Evolutionary conservation across 2,329 filamentous ascomycete genomes (phyloP), one percentile per base, ranked within the genome.

Genomic region (Pochonia chlamydosporia): DNA sequence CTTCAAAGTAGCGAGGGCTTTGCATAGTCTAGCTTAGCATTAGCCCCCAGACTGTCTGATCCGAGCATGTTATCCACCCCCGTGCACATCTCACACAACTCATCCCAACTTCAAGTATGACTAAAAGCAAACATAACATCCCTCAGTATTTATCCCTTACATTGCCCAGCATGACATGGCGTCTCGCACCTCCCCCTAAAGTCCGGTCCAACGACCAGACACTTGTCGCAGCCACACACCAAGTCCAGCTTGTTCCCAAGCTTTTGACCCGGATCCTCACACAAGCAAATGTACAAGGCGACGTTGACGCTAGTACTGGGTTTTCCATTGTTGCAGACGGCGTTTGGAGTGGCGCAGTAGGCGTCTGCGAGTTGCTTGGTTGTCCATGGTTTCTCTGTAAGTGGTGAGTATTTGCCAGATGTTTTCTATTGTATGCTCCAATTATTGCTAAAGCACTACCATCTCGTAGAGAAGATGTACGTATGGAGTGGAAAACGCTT

Each of bases 261-360:
- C 13, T 63, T 52, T 46, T 67, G 62, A 6, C 63, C 57, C 2
- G 54, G 47, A 25, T 59, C 54, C 1, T 62, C 58, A 41, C 68
- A 70, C 37, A 70, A 62, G 40, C 68, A 70, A 44, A 70, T 65
- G 49, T 62, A 70, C 1, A 70, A 52, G 16, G 66, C 63, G 5
- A 60, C 57, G 7, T 57, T 54, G 28, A 66, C 50, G 20, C 64
- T 57, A 3, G 60, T 61, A 21, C 53, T 18, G 3, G 68, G 68
- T 10, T 54, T 52, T 5, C 56, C 56, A 21, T 56, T 46, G n/a
- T 54, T 49, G 49, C 68, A 70, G 25, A 55, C 52, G 3, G 64
- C 63, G 37, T 66, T 60, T 6, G 64, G 58, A 14, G 67, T 70
- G 47, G 52, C 56, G 57, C 68, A 70, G 53, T 70, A 70, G 7